phyloP scores from a whole-genome alignment of 2,329 filamentous ascomycete genomes.

The Coleophoma cylindrospora region DNA sequence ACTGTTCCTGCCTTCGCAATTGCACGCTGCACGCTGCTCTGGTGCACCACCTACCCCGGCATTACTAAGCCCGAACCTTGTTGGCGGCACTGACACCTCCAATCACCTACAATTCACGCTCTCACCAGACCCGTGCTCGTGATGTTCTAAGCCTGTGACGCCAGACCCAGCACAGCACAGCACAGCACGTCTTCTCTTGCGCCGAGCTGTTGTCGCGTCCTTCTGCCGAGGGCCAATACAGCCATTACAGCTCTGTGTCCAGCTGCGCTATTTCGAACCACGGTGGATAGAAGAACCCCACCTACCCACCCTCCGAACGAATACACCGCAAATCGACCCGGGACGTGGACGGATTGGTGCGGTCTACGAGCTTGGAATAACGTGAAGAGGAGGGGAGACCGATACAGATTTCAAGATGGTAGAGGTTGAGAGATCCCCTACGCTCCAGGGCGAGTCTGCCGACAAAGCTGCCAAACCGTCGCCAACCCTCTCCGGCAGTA shows the following conservation, averaged over 20 bases:
- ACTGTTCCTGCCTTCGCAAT: too few relatives aligned
- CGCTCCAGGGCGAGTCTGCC: conserved; percentile 1
- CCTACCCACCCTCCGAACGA: background rate
- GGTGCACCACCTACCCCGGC: too few relatives aligned
- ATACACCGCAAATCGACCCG: background rate
- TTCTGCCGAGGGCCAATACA: too few relatives aligned
- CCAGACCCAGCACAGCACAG: background rate
- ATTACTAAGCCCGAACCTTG: too few relatives aligned
- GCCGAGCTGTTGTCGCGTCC: too few relatives aligned
- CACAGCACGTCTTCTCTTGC: too few relatives aligned
- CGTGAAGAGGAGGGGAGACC: background rate
- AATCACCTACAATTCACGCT: background rate
- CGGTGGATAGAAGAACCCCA: too few relatives aligned
- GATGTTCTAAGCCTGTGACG: background rate
- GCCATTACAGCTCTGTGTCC: background rate
- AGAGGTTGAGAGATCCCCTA: conserved; percentile 6
- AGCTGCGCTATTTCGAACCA: background rate
- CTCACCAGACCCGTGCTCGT: background rate
- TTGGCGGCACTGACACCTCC: too few relatives aligned
- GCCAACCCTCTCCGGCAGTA: conserved; percentile 6
- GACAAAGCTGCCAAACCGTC: background rate
- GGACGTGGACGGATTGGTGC: too few relatives aligned
- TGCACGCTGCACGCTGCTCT: too few relatives aligned
- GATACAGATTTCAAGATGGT: conserved; percentile 6
- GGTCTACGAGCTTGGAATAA: background rate